Conservation (phyloP, 1,139 yeast species). For the Yamadazyma diospyri region DNA sequence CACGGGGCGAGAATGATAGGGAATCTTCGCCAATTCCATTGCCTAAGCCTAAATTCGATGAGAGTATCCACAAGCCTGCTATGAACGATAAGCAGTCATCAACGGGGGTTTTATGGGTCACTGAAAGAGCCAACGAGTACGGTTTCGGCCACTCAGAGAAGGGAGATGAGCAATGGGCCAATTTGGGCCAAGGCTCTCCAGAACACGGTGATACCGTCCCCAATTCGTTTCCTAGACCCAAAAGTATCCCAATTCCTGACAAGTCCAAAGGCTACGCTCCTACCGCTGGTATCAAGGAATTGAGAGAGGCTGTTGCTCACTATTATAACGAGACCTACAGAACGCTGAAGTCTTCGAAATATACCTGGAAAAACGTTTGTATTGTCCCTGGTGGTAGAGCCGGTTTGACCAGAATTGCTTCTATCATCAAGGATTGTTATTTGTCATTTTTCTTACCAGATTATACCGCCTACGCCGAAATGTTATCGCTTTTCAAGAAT, state of each 20-base stretch:
- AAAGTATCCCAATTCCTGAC: slow-evolving; percentile 48
- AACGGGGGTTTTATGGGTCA: slow-evolving; percentile 69
- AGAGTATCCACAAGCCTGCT: slow-evolving; percentile 54
- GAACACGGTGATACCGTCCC: slow-evolving; percentile 63
- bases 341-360: slow-evolving; percentile 46
- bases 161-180: slow-evolving; percentile 55
- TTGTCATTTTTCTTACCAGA: slow-evolving; percentile 65
- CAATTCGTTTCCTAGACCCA: slow-evolving; percentile 60
- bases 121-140: slow-evolving; percentile 61
- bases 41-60: slow-evolving; percentile 46
- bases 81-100: slow-evolving; percentile 60
- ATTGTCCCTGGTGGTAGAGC: slow-evolving; percentile 72
- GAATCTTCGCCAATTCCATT: slow-evolving; percentile 50
- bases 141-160: slow-evolving; percentile 43
- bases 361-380: slow-evolving; percentile 64
- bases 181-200: slow-evolving; percentile 70
- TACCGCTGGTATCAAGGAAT: slow-evolving; percentile 57
- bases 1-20: slow-evolving; percentile 33
- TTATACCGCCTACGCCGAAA: slow-evolving; percentile 71
- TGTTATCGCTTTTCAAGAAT: slow-evolving; percentile 63
- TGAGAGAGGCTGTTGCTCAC: slow-evolving; percentile 62
- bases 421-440: slow-evolving; percentile 60
- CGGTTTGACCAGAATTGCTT: slow-evolving; percentile 64
- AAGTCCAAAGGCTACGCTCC: slow-evolving; percentile 61
- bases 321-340: slow-evolving; percentile 59